These are phyloP conservation scores for Rhizophlyctis rosea DNA, from an alignment of 192 early-diverging fungal species.

Conservation along the genomic window DNA sequence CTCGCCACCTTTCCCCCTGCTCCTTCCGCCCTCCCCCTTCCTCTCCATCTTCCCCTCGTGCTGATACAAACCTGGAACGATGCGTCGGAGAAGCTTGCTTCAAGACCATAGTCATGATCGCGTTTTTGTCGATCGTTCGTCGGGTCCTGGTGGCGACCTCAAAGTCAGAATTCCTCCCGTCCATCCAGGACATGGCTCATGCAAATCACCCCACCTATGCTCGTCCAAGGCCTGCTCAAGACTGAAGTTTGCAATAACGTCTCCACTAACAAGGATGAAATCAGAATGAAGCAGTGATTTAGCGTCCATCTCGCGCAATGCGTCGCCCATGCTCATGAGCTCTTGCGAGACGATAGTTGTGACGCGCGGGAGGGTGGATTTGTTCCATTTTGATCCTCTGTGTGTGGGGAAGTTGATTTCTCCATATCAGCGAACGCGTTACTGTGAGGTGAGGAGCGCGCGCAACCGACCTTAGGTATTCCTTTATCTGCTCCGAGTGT, in stretches of 20 bases:
- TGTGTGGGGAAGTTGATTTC: neutral
- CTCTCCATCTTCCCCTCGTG: too few relatives aligned
- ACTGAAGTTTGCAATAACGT: conserved; percentile 89
- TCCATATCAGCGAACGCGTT: too few relatives aligned
- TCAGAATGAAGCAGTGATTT: conserved; percentile 76
- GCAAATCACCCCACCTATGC: conserved; percentile 52
- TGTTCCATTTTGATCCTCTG: conserved; percentile 71
- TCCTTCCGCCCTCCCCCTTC: too few relatives aligned
- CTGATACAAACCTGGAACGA: conserved; percentile 24
- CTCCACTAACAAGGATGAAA: conserved; percentile 88
- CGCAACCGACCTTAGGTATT: conserved; percentile 83
- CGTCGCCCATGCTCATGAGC: conserved; percentile 83
- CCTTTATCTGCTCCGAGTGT: conserved; percentile 78
- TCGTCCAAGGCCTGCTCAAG: conserved; percentile 69
- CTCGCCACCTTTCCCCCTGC: too few relatives aligned
- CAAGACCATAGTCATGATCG: conserved; percentile 93
- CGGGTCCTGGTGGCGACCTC: too few relatives aligned
- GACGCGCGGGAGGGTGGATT: conserved; percentile 63
- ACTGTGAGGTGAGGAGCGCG: too few relatives aligned
- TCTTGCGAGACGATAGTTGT: conserved; percentile 69
- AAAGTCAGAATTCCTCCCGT: too few relatives aligned
- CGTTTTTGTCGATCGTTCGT: conserved; percentile 68
- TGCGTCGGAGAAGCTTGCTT: conserved; percentile 67
- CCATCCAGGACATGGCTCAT: neutral
- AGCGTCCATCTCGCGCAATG: conserved; percentile 82